These are phyloP conservation scores for Penicillium expansum DNA, from an alignment of 2,329 filamentous ascomycete species.

Conservation along the genomic window DNA sequence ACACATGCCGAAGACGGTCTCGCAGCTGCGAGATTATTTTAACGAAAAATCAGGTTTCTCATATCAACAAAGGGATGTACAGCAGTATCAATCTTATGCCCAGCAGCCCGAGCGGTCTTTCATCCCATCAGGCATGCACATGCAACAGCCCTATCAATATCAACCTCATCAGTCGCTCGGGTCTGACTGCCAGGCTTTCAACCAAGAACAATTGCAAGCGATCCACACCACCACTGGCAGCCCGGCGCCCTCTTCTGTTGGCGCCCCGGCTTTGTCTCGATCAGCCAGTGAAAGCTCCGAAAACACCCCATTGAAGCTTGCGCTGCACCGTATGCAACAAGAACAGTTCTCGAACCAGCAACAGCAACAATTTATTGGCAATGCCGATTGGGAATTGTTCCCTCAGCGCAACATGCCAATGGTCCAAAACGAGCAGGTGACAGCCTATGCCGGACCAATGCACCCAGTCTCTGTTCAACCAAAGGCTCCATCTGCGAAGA, in stretches of 20 bases:
- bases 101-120: slow-evolving; percentile 50
- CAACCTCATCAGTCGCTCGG: slow-evolving; percentile 27
- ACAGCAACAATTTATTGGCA: slow-evolving; percentile 24
- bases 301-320: slow-evolving; percentile 22
- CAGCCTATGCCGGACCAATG: slow-evolving; percentile 23
- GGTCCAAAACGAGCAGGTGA: slow-evolving; percentile 23
- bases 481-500: slow-evolving; percentile 34
- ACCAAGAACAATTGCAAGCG: slow-evolving; percentile 31
- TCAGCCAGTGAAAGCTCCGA: slow-evolving; percentile 22
- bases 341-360: slow-evolving; percentile 25
- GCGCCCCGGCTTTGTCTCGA: slow-evolving; percentile 22
- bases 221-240: slow-evolving; percentile 36
- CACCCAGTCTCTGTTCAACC: slow-evolving; percentile 42
- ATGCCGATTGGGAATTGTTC: slow-evolving; percentile 29
- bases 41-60: slow-evolving; percentile 29
- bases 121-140: slow-evolving; percentile 11
- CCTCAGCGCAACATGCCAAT: slow-evolving; percentile 21
- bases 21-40: slow-evolving; percentile 27
- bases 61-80: slow-evolving; percentile 11
- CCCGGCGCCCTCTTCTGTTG: slow-evolving; percentile 9
- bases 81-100: slow-evolving; percentile 15
- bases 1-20: slow-evolving; percentile 24
- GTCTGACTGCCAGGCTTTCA: slow-evolving; percentile 30
- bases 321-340: slow-evolving; percentile 32
- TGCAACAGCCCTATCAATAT: slow-evolving; percentile 28